Base-by-base conservation (phyloP, 2,329 filamentous ascomycete species). In the Grosmannia serpens region DNA sequence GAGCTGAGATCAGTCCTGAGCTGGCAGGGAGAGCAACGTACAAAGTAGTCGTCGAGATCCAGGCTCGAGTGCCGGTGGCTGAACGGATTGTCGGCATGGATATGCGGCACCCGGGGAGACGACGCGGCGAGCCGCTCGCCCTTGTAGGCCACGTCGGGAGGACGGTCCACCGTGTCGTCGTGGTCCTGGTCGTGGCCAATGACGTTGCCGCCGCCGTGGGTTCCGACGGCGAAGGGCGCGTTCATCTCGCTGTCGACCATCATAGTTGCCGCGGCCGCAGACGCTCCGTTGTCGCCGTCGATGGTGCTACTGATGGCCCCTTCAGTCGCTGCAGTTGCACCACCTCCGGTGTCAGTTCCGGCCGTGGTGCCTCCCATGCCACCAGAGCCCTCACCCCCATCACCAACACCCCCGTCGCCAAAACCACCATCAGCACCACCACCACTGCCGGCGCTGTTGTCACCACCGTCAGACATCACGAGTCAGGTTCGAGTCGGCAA, bases 1-100 rank as follows among this genome's bases (percentile, higher is more conserved):
- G n/a, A n/a, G n/a, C n/a, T n/a, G n/a, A n/a, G n/a, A n/a, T n/a
- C n/a, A n/a, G n/a, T n/a, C n/a, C n/a, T n/a, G 26, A 55, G 31
- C 15, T 20, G 17, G 20, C n/a, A 15, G 31, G 46, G 17, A 38
- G 26, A 35, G 31, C 38, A 41, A 41, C 72, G 53, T 67, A 76
- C 73, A 64, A 77, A 77, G 62, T 77, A 77, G 61, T 74, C 74
- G 59, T 76, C 74, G 3, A 76, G 60, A 57, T 76, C 74, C 27
- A 76, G 53, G 17, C 65, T 67, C 0, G 66, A 66, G 53, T 67
- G 69, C 47, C 68, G 67, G 8, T 65, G 64, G 54, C 65, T 65
- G 58, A 69, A 70, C 9, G 67, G 68, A 10, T 69, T 69, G 4
- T 65, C 65, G 1, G 65, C 65, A 49, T 65, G 61, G 41, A 64